These are phyloP conservation scores for Penstemon davidsonii DNA, from an alignment of 257 asterid species.

Conservation along the genomic window DNA sequence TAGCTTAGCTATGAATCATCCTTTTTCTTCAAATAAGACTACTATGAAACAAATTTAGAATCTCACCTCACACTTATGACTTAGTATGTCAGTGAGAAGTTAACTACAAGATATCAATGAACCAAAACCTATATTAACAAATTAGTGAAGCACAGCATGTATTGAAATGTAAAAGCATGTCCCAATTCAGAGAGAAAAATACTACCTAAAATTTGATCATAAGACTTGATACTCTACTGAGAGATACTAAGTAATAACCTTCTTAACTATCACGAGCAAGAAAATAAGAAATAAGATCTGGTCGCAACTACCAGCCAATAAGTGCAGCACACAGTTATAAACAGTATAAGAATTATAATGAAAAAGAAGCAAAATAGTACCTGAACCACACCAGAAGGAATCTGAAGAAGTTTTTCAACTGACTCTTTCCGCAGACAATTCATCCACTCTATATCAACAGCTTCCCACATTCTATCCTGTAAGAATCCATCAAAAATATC, in stretches of 20 bases:
- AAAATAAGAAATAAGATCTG: background rate
- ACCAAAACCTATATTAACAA: background rate
- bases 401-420: conserved; percentile 36
- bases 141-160: background rate
- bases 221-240: background rate
- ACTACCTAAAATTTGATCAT: background rate
- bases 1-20: background rate
- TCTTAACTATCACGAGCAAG: background rate
- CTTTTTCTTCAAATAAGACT: background rate
- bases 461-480: conserved; percentile 85
- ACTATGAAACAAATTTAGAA: too few species aligned
- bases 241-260: background rate
- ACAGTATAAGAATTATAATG: too few species aligned
- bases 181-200: background rate
- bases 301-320: background rate
- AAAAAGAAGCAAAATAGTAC: background rate
- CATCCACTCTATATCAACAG: conserved; percentile 82
- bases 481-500: conserved; percentile 16
- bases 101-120: too few species aligned
- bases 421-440: conserved; percentile 69
- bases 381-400: conserved; percentile 15
- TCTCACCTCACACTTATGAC: too few species aligned
- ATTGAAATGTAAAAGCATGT: background rate
- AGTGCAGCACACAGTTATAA: background rate
- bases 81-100: too few species aligned